Evolutionary conservation across 2,329 filamentous ascomycete genomes (phyloP).

Genomic region (Trichoderma oligosporum): DNA sequence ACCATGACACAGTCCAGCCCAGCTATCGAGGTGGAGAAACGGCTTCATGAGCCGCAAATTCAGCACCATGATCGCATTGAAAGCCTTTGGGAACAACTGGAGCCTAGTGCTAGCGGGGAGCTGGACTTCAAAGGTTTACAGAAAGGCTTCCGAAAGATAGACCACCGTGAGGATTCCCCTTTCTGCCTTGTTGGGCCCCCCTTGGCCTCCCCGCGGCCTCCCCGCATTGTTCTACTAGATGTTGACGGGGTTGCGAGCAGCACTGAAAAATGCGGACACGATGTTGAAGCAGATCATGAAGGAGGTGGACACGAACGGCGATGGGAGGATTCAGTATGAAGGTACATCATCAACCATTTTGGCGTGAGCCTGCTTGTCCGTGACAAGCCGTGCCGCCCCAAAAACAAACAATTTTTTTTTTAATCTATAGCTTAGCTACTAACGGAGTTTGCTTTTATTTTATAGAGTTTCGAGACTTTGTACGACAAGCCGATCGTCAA

Average conservation of each 20-base stretch:
- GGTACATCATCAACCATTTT: slow-evolving; percentile 50
- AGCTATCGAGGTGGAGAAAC: slow-evolving; percentile 53
- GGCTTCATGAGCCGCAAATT: slow-evolving; percentile 72
- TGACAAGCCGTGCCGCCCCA: neutral
- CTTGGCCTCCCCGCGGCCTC: neutral
- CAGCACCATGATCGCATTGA: slow-evolving; percentile 78
- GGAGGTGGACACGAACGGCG: slow-evolving; percentile 79
- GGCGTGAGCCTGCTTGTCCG: neutral
- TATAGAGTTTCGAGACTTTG: slow-evolving; percentile 85
- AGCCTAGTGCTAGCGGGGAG: slow-evolving; percentile 70
- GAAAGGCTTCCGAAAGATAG: slow-evolving; percentile 79
- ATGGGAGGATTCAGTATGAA: slow-evolving; percentile 87
- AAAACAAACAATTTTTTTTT: no score
- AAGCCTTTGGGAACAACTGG: slow-evolving; percentile 78
- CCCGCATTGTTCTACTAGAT: neutral
- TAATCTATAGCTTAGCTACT: neutral
- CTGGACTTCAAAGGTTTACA: slow-evolving; percentile 81
- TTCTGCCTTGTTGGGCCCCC: neutral
- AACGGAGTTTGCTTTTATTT: slow-evolving; percentile 8
- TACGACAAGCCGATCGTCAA: slow-evolving; percentile 81
- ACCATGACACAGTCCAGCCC: slow-evolving; percentile 44
- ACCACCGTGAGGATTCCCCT: slow-evolving; percentile 67
- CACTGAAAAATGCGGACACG: slow-evolving; percentile 83
- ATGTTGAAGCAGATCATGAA: slow-evolving; percentile 77
- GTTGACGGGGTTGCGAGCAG: slow-evolving; percentile 31